Percentiles rank a stretch among this genome's conserved stretches.
Evolutionary conservation across 2,329 filamentous ascomycete genomes (phyloP).

Genomic region (Dendryphion nanum): DNA sequence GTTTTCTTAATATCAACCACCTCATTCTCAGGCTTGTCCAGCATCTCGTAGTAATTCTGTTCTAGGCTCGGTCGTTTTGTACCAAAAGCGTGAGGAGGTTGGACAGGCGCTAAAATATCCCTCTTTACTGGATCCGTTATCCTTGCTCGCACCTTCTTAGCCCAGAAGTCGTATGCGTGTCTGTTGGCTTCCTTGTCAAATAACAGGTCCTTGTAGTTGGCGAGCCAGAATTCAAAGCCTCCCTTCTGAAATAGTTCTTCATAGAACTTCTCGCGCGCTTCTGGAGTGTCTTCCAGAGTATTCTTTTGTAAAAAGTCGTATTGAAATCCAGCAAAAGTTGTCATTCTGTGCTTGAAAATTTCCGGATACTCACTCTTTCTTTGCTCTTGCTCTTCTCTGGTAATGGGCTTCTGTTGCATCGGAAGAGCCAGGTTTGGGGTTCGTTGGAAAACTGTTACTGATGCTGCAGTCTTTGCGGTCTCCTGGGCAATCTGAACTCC

Average conservation of each 20-base stretch:
- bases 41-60: constrained; percentile 48
- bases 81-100: constrained; percentile 47
- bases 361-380: constrained; percentile 42
- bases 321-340: constrained; percentile 58
- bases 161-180: constrained; percentile 49
- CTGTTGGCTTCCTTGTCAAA: constrained; percentile 44
- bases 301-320: constrained; percentile 57
- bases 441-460: constrained; percentile 62
- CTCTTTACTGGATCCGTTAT: constrained; percentile 46
- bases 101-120: constrained; percentile 46
- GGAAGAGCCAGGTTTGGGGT: constrained; percentile 66
- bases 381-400: constrained; percentile 51
- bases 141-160: constrained; percentile 42
- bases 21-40: constrained; percentile 44
- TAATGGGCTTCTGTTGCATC: constrained; percentile 55
- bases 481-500: constrained; percentile 65
- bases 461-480: constrained; percentile 52
- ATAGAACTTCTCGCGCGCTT: constrained; percentile 46
- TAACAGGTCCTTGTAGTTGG: constrained; percentile 42
- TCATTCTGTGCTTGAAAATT: constrained; percentile 55
- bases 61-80: constrained; percentile 49
- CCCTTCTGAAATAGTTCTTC: constrained; percentile 42
- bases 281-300: constrained; percentile 48
- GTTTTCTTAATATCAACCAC: constrained; percentile 45
- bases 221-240: constrained; percentile 44